A percentile compares a stretch with the other conserved stretches of the same genome.
phyloP scores from a whole-genome alignment of 257 asterid species.

The Solanum habrochaites region DNA sequence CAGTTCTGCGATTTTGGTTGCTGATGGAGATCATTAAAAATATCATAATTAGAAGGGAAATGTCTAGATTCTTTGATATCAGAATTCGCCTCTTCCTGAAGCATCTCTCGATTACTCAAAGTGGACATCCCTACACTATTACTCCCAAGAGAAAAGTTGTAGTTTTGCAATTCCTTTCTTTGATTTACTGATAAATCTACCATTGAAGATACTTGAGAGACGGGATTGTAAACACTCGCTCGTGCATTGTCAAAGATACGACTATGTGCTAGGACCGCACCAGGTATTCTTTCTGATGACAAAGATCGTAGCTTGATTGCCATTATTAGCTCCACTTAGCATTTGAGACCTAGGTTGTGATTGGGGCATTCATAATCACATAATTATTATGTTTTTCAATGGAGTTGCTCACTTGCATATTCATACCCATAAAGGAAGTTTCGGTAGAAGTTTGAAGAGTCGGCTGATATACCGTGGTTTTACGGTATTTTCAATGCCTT shows the following conservation, averaged over 20 bases:
- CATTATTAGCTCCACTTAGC: conserved; percentile 23
- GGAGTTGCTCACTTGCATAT: conserved; percentile 29
- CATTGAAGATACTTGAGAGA: conserved; percentile 28
- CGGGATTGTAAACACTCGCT: conserved; percentile 17
- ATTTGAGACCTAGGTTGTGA: conserved; percentile 31
- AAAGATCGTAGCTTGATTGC: conserved; percentile 18
- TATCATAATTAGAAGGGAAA: conserved; percentile 32
- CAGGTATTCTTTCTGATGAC: conserved; percentile 18
- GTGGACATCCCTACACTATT: conserved; percentile 22
- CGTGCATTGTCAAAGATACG: conserved; percentile 19
- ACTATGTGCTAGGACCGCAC: conserved; percentile 19
- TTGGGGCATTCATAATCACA: conserved; percentile 30
- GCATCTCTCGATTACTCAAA: conserved; percentile 17
- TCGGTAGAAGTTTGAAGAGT: too few species aligned
- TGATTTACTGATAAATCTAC: conserved; percentile 44
- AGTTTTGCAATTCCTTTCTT: conserved; percentile 18
- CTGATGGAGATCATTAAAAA: conserved; percentile 27
- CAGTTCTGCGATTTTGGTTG: conserved; percentile 31
- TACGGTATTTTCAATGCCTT: too few species aligned
- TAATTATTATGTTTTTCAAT: conserved; percentile 24
- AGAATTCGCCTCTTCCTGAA: conserved; percentile 26
- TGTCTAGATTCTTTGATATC: conserved; percentile 30
- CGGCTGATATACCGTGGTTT: too few species aligned
- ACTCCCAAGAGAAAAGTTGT: conserved; percentile 22
- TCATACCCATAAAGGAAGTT: conserved; percentile 25